These are phyloP conservation scores for Prunus armeniaca DNA, from an alignment of 306 rosid species.

Conservation along the genomic window DNA sequence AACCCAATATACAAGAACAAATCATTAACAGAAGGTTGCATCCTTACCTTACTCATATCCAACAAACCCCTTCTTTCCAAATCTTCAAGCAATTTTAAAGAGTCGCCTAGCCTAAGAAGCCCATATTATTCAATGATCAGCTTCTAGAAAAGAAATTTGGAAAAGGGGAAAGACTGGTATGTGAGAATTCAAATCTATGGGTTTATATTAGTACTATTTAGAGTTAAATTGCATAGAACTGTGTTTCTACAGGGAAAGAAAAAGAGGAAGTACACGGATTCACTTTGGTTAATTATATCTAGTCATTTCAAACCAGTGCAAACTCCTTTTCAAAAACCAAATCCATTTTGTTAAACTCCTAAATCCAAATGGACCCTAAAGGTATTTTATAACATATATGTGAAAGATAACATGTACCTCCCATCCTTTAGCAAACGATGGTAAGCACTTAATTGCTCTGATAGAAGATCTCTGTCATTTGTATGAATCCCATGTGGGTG, in stretches of 20 bases:
- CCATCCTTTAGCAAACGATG: constrained; percentile 61
- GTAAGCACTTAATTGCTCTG: constrained; percentile 54
- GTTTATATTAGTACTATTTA: not conserved
- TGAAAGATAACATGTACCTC: constrained; percentile 45
- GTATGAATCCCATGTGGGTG: constrained; percentile 36
- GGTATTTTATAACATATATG: not conserved
- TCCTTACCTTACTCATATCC: constrained; percentile 88
- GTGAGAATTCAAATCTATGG: not conserved
- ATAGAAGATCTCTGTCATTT: constrained; percentile 36
- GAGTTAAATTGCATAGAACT: not conserved
- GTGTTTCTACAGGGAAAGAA: not conserved
- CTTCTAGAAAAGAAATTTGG: not conserved
- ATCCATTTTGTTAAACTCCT: not conserved
- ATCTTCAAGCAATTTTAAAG: constrained; percentile 71
- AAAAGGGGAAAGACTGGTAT: not conserved
- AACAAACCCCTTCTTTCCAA: constrained; percentile 64
- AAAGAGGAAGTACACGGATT: not conserved
- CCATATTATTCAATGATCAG: constrained; percentile 32
- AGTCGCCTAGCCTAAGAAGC: constrained; percentile 60
- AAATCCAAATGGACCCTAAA: not conserved
- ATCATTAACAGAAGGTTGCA: constrained; percentile 23
- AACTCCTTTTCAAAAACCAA: not conserved
- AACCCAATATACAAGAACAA: constrained; percentile 24
- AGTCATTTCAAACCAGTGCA: not conserved
- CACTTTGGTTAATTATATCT: not conserved